Conservation (phyloP, 2,329 filamentous ascomycete genomes). For the Trichoderma oligosporum region DNA sequence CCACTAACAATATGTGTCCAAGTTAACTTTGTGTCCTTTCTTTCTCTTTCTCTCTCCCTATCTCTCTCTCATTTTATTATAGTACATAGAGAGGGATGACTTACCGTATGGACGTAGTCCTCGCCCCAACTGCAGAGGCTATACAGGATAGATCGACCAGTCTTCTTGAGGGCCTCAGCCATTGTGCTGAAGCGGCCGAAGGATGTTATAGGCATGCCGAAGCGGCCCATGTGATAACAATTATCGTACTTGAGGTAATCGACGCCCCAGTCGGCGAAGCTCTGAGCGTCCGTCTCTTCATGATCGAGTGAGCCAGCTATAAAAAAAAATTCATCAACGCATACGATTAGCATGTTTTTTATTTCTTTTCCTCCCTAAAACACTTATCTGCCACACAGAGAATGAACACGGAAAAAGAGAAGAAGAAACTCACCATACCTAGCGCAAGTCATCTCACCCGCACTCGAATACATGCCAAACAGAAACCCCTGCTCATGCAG, state of each 20-base stretch:
- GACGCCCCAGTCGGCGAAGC: conserved; percentile 50
- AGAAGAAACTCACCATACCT: conserved; percentile 9
- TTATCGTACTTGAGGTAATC: conserved; percentile 54
- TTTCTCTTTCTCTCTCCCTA: background rate
- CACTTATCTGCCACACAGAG: background rate
- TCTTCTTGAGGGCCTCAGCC: conserved; percentile 33
- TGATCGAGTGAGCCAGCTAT: conserved; percentile 46
- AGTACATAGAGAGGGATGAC: background rate
- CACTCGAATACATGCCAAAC: conserved; percentile 39
- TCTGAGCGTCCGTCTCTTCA: conserved; percentile 50
- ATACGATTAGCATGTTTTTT: conserved; percentile 16
- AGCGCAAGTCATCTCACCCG: conserved; percentile 49
- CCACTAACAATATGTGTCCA: background rate
- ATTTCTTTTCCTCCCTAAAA: too few relatives aligned
- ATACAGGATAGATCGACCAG: conserved; percentile 32
- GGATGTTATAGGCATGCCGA: conserved; percentile 15
- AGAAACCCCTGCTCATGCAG: conserved; percentile 36
- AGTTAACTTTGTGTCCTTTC: background rate
- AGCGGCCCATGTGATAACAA: conserved; percentile 30
- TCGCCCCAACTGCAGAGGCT: conserved; percentile 36
- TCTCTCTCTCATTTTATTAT: background rate
- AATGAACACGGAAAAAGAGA: background rate
- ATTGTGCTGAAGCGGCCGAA: conserved; percentile 25
- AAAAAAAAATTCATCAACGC: conserved; percentile 33
- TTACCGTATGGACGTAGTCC: conserved; percentile 14